Base-by-base conservation (phyloP, 495 filamentous ascomycete species). In the Annulohypoxylon nitens region DNA sequence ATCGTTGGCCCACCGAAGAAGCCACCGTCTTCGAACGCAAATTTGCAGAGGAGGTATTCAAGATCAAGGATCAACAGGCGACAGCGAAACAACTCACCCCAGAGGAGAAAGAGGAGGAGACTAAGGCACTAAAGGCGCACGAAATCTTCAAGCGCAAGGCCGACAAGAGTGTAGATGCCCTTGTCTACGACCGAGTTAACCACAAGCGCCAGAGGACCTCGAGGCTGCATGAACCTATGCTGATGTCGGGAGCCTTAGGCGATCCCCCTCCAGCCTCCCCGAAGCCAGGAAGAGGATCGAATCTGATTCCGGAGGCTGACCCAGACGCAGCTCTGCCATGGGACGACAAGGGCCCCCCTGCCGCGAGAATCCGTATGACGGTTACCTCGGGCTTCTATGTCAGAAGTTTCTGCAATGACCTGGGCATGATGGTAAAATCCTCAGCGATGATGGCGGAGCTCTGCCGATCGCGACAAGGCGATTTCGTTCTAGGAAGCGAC, bases 331-430 rank as follows among this genome's bases (percentile, higher is more conserved):
- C 81, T 4, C 75, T 80, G 14, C 79, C 81, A 7, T 83, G 83
- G 81, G 81, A 81, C 33, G 81, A 80, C 58, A 84, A 87, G 68
- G 86, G 84, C 7, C 89, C 91, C 7, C 88, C 93, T 1, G 95
- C 94, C 7, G 90, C 89, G 45, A 92, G 87, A 78, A 87, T 99
- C 57, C 88, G 90, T 63, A 93, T 99, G 92, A 97, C 92, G 0
- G 96, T 97, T 45, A 91, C 94, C 4, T 97, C 94, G 3, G 96
- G 96, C 47, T 99, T 98, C 85, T 99, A 99, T 81, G 96, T 99
- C 45, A 93, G 96, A 62, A 95, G 91, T 37, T 86, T 99, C 48
- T 93, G 93, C 62, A 94, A 98, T 75, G 97, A 99, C 75, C 86
- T 99, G 33, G 96, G 96, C 16, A 87, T 90, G 73, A 93, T 94